phyloP scores from a whole-genome alignment of 768 basidiomycete species.

The Psilocybe tampanensis region DNA sequence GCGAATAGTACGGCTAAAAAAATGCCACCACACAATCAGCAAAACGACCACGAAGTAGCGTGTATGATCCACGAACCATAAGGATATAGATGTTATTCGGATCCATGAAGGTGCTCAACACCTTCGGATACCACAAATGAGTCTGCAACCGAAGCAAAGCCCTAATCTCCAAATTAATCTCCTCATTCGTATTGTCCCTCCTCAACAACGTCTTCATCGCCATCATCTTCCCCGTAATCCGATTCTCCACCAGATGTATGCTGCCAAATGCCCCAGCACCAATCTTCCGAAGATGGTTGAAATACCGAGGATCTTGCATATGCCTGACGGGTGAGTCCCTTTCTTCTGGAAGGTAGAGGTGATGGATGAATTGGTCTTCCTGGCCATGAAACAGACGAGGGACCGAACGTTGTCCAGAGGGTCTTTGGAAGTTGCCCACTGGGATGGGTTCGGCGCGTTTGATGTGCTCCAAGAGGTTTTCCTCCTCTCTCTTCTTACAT shows the following conservation, averaged over 20 bases:
- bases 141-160: slow-evolving; percentile 18
- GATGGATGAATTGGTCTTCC: neutral
- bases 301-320: slow-evolving; percentile 15
- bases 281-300: slow-evolving; percentile 13
- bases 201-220: slow-evolving; percentile 16
- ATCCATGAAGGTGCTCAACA: slow-evolving; percentile 19
- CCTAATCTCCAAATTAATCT: slow-evolving; percentile 15
- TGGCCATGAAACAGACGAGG: slow-evolving; percentile 4
- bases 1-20: slow-evolving; percentile 18
- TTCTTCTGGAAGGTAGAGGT: slow-evolving; percentile 18
- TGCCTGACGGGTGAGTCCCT: neutral
- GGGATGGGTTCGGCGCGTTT: neutral
- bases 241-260: slow-evolving; percentile 15
- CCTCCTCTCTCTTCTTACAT: neutral
- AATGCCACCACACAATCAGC: neutral
- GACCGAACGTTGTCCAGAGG: neutral
- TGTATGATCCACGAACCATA: slow-evolving; percentile 19
- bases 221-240: slow-evolving; percentile 20
- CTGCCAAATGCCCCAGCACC: slow-evolving; percentile 19
- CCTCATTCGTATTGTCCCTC: slow-evolving; percentile 4
- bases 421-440: neutral
- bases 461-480: neutral
- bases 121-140: slow-evolving; percentile 13
- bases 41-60: neutral
- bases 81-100: slow-evolving; percentile 17